Conservation (phyloP, 2,329 filamentous ascomycete species). For the Thielaviopsis ethacetica region DNA sequence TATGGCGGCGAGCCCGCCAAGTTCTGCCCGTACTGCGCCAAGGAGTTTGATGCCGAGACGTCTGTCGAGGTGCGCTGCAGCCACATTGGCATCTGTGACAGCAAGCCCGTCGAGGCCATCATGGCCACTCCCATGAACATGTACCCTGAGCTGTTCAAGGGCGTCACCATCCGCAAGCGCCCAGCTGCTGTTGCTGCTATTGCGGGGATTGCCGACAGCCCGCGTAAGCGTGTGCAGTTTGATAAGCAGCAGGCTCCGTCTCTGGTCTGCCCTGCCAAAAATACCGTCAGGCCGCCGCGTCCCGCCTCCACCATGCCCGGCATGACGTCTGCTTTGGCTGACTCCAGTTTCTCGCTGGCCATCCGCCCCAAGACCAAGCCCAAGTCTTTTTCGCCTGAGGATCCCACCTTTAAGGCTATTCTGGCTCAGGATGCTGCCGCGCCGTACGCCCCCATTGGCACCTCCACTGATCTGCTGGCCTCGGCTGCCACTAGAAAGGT, state of each 20-base stretch:
- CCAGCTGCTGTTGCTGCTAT: neutral
- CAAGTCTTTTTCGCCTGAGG: neutral
- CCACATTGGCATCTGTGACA: conserved; percentile 9
- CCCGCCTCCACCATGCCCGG: neutral
- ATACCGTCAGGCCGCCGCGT: neutral
- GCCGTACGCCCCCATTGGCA: neutral
- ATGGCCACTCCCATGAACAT: conserved; percentile 8
- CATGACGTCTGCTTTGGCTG: neutral
- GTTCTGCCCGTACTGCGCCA: conserved; percentile 15
- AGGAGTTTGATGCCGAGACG: neutral
- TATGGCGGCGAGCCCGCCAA: conserved; percentile 11
- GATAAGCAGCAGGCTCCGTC: neutral
- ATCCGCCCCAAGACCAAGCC: neutral
- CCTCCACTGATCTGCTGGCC: neutral
- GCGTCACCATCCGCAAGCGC: neutral
- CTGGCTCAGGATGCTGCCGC: neutral
- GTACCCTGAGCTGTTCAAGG: conserved; percentile 4
- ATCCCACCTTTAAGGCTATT: neutral
- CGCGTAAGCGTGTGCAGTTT: neutral
- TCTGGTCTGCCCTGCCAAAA: neutral
- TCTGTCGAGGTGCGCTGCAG: neutral
- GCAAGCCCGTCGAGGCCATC: neutral
- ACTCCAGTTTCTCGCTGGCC: neutral
- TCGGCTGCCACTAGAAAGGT: neutral
- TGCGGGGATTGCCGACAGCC: neutral